These are phyloP conservation scores for Priceomyces melissophilus DNA, from an alignment of 805 yeast species.

Conservation along the genomic window DNA sequence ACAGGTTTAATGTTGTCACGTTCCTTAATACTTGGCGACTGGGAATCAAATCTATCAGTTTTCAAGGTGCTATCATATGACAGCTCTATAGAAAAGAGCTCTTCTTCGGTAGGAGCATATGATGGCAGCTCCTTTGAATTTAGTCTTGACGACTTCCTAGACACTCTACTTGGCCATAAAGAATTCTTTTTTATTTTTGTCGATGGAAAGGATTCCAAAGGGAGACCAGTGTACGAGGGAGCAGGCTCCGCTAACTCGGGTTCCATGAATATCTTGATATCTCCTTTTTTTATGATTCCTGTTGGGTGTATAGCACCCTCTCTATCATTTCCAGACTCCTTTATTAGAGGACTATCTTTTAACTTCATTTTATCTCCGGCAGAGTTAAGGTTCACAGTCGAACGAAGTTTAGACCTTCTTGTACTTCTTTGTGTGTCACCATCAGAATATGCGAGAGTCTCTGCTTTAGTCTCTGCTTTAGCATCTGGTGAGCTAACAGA, in stretches of 20 bases:
- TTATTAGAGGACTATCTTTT: constrained; percentile 10
- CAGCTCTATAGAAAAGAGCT: constrained; percentile 11
- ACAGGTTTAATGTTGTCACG: constrained; percentile 12
- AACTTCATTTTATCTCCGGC: not conserved
- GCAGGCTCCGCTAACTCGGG: constrained; percentile 54
- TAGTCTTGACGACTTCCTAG: constrained; percentile 11
- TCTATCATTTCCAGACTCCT: constrained; percentile 6
- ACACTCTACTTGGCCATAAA: constrained; percentile 43
- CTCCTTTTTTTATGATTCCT: constrained; percentile 12
- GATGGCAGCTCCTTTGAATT: constrained; percentile 9
- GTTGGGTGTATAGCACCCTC: not conserved
- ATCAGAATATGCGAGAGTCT: not conserved
- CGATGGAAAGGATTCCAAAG: constrained; percentile 68
- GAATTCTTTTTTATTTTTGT: constrained; percentile 54
- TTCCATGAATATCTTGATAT: constrained; percentile 44
- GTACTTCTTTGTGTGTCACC: constrained; percentile 1
- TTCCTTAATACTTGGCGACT: constrained; percentile 16
- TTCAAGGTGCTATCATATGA: constrained; percentile 10
- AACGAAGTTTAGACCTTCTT: constrained; percentile 4
- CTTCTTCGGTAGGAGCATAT: constrained; percentile 10
- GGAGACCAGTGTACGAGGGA: constrained; percentile 68
- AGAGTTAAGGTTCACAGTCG: not conserved
- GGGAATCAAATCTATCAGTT: constrained; percentile 11
- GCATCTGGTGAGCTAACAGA: not conserved
- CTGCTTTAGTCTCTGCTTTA: not conserved